Percentiles rank a stretch among this genome's conserved stretches.
These are phyloP conservation scores for Agapanthus africanus DNA, from an alignment of 106 monocot genomes.

Conservation along the genomic window DNA sequence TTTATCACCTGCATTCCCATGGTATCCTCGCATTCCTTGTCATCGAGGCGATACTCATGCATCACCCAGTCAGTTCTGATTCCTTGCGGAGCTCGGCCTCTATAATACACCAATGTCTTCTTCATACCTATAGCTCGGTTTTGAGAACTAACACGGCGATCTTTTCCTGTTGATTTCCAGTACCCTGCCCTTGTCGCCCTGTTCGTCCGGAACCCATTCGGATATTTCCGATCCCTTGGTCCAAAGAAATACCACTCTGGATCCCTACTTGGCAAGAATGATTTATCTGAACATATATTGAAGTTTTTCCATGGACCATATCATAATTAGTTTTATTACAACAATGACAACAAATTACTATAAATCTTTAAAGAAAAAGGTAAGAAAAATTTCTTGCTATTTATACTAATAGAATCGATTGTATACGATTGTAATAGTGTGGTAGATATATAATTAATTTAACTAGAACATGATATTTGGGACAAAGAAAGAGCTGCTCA, in stretches of 20 bases:
- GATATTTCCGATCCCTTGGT: constrained; percentile 29
- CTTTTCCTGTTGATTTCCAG: constrained; percentile 39
- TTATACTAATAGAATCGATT: no score
- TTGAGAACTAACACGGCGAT: constrained; percentile 18
- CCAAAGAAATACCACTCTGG: constrained; percentile 40
- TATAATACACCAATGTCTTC: constrained; percentile 31
- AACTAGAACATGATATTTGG: no score
- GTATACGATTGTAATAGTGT: no score
- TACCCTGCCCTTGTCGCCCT: constrained; percentile 29
- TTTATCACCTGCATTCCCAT: constrained; percentile 22
- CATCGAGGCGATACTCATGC: constrained; percentile 35
- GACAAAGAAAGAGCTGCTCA: no score
- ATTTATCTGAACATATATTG: constrained; percentile 24
- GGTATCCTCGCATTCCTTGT: constrained; percentile 28
- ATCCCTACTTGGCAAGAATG: constrained; percentile 31
- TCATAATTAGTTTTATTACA: neutral
- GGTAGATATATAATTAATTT: no score
- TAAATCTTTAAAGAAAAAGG: neutral
- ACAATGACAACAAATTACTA: neutral
- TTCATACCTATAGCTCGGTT: constrained; percentile 30
- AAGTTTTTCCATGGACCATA: neutral
- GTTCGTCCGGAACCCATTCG: constrained; percentile 32
- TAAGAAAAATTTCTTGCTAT: neutral
- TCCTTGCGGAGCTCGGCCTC: constrained; percentile 32
- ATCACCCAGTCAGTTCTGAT: constrained; percentile 29